phyloP scores from a whole-genome alignment of 2,329 filamentous ascomycete genomes.

The Sporothrix inflata region DNA sequence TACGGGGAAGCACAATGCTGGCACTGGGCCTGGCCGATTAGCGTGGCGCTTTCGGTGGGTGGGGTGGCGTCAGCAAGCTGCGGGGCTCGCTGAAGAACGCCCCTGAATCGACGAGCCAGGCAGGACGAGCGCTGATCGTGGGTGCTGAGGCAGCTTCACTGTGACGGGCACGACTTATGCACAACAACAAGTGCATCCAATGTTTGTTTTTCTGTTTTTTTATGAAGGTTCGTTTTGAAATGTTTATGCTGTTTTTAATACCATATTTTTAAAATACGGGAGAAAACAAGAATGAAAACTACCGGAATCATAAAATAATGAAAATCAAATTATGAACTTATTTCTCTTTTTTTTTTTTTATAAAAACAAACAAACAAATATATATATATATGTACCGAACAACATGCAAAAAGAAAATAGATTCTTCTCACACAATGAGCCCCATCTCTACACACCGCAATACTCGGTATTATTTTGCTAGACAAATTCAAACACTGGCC shows the following conservation, averaged over 20 bases:
- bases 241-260: not conserved
- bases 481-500: too few relatives aligned
- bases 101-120: not conserved
- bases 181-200: too few relatives aligned
- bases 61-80: not conserved
- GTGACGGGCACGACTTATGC: too few relatives aligned
- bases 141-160: not conserved
- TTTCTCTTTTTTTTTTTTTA: too few relatives aligned
- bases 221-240: not conserved
- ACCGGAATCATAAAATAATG: not conserved
- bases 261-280: not conserved
- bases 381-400: too few relatives aligned
- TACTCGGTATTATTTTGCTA: too few relatives aligned
- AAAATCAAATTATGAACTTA: too few relatives aligned
- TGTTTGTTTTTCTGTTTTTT: not conserved
- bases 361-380: too few relatives aligned
- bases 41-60: not conserved
- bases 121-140: not conserved
- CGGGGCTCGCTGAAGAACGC: conserved; percentile 20
- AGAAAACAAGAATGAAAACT: not conserved
- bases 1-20: not conserved
- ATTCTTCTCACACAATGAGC: too few relatives aligned
- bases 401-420: too few relatives aligned
- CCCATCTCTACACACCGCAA: too few relatives aligned
- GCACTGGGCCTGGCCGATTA: not conserved